phyloP scores from a whole-genome alignment of 805 yeast species.

The Spathaspora gorwiae region DNA sequence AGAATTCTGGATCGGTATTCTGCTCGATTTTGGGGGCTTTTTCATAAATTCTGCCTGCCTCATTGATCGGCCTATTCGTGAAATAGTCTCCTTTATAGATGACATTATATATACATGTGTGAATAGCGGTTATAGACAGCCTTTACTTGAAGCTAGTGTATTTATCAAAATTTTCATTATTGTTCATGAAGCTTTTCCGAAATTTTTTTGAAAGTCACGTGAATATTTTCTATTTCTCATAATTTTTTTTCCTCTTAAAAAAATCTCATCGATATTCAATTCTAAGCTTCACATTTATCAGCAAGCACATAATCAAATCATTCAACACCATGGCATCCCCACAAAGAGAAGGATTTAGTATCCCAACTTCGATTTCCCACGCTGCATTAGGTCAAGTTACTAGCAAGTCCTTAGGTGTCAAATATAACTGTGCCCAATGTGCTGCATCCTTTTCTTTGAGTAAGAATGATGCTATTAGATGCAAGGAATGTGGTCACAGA shows the following conservation, averaged over 20 bases:
- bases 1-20: too few relatives aligned
- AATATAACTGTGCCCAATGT: constrained; percentile 94
- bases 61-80: constrained; percentile 28
- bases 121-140: too few relatives aligned
- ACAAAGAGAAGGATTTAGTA: constrained; percentile 83
- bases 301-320: neutral
- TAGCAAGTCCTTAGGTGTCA: constrained; percentile 69
- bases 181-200: too few relatives aligned
- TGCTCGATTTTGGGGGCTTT: neutral
- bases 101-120: constrained; percentile 15
- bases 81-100: constrained; percentile 29
- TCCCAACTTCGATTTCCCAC: constrained; percentile 66
- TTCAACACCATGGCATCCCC: constrained; percentile 34
- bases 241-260: neutral
- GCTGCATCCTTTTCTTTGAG: constrained; percentile 83
- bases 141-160: too few relatives aligned
- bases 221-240: too few relatives aligned
- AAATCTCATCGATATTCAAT: constrained; percentile 1
- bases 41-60: constrained; percentile 19
- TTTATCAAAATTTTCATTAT: neutral
- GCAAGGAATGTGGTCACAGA: constrained; percentile 98
- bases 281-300: too few relatives aligned
- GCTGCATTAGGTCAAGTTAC: constrained; percentile 82
- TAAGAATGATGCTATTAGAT: constrained; percentile 94
- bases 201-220: too few relatives aligned